Evolutionary conservation across 202 grass and related monocot species (phyloP).

Genomic region (Eragrostis tef): DNA sequence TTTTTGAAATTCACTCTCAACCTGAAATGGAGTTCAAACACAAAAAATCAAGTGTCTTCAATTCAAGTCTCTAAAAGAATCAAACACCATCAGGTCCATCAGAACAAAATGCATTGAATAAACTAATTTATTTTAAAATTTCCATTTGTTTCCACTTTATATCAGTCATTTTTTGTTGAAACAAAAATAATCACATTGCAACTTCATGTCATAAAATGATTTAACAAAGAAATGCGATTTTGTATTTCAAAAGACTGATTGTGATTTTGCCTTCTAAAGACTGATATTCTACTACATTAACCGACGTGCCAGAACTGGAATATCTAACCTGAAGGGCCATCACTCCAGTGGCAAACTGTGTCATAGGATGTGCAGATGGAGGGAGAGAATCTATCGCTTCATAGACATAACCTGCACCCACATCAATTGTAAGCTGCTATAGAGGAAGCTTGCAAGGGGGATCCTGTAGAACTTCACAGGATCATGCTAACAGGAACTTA

Average conservation of each 20-base stretch:
- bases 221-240: background rate
- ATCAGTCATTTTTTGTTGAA: background rate
- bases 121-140: background rate
- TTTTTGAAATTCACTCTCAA: conserved; percentile 98
- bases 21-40: conserved; percentile 61
- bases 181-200: background rate
- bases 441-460: conserved; percentile 9
- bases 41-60: background rate
- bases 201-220: background rate
- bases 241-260: conserved; percentile 16
- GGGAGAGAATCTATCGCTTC: conserved; percentile 89
- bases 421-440: conserved; percentile 24
- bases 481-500: background rate
- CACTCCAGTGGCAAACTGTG: conserved; percentile 88
- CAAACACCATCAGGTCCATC: background rate
- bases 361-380: conserved; percentile 91
- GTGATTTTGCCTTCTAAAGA: background rate
- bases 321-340: conserved; percentile 89
- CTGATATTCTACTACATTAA: conserved; percentile 1
- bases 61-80: conserved; percentile 13
- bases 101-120: background rate
- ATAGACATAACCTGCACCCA: conserved; percentile 77
- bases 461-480: background rate
- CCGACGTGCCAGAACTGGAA: background rate
- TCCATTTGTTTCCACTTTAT: conserved; percentile 14